Evolutionary conservation across 1,284 basidiomycete genomes (phyloP), one percentile per base, ranked within the genome.

Genomic region (Tylopilus sp.): DNA sequence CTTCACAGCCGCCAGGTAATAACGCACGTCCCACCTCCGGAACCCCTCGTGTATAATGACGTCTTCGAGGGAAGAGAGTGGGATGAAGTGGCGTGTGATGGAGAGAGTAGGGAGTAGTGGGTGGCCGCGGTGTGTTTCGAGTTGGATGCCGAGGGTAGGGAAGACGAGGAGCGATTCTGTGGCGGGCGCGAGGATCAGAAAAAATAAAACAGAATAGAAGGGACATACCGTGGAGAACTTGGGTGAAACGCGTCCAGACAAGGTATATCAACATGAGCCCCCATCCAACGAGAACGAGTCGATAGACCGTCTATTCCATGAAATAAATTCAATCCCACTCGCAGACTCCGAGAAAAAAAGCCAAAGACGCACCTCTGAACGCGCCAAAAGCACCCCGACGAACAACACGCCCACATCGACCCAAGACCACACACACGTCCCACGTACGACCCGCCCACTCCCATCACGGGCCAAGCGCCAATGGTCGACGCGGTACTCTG

Each of bases 21-120:
- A 88, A 15, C 81, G 77, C 17, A 90, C 77, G 61, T 86, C 74
- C 88, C 88, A 91, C 48, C 85, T 71, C 10, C 70, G 75, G 17
- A 90, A 68, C 4, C 82, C 88, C 66, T 91, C 89, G 61, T 90
- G 86, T 49, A 91, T 84, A 32, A 90, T 61, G 33, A 88, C 74
- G 56, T 88, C 85, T 43, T 79, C 74, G 26, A 90, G 68, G 3
- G 67, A 61, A 2, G 74, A 64, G 29, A 77, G 64, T 8, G 85
- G 82, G 59, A 91, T 81, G 64, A 90, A 90, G 8, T 70, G 78
- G 50, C 79, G 77, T 1, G 74, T 76, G 1, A 32, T 24, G 10
- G 4, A 25, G 6, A 85, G 60, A 5, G 79, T 68, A 20, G 39
- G 43, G 11, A 77, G 56, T 20, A 70, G 66, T 7, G 77, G 75